Evolutionary conservation across 305 asterid species (phyloP).

Genomic region (Fraxinus angustifolia): DNA sequence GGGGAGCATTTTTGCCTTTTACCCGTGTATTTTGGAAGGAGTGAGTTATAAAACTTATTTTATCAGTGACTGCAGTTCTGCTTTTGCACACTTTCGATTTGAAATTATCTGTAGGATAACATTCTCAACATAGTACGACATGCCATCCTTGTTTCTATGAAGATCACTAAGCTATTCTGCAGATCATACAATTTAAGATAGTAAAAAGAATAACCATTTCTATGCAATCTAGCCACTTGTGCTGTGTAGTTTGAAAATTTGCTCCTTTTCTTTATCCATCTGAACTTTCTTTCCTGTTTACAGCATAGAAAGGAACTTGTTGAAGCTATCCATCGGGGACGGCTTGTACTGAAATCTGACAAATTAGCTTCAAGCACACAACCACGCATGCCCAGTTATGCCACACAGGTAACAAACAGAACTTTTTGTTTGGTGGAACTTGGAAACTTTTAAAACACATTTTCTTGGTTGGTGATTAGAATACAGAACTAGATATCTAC

Average conservation of each 20-base stretch:
- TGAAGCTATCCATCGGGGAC: slow-evolving; percentile 76
- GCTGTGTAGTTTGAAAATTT: slow-evolving; percentile 2
- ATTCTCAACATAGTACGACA: neutral
- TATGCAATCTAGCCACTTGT: slow-evolving; percentile 2
- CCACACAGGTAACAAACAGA: slow-evolving; percentile 68
- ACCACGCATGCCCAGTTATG: slow-evolving; percentile 81
- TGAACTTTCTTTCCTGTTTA: slow-evolving; percentile 21
- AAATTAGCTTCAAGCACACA: slow-evolving; percentile 60
- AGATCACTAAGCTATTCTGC: slow-evolving; percentile 15
- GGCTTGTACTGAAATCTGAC: slow-evolving; percentile 73
- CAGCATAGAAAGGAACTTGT: slow-evolving; percentile 93
- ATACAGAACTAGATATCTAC: slow-evolving; percentile 17
- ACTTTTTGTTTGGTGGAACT: slow-evolving; percentile 11
- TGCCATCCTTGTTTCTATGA: neutral
- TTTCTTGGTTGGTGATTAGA: slow-evolving; percentile 15
- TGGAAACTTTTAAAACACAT: slow-evolving; percentile 7
- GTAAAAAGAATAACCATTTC: slow-evolving; percentile 9
- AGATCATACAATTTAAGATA: slow-evolving; percentile 12
- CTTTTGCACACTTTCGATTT: slow-evolving; percentile 3
- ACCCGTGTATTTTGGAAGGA: neutral
- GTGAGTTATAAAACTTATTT: slow-evolving; percentile 2
- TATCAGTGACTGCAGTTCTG: slow-evolving; percentile 12
- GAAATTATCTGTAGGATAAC: slow-evolving; percentile 2
- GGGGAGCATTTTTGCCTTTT: slow-evolving; percentile 12
- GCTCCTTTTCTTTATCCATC: slow-evolving; percentile 10